Percentiles rank a stretch among this genome's conserved stretches.
phyloP scores from a whole-genome alignment of 2,329 filamentous ascomycete genomes.

The Falciphora oryzae region DNA sequence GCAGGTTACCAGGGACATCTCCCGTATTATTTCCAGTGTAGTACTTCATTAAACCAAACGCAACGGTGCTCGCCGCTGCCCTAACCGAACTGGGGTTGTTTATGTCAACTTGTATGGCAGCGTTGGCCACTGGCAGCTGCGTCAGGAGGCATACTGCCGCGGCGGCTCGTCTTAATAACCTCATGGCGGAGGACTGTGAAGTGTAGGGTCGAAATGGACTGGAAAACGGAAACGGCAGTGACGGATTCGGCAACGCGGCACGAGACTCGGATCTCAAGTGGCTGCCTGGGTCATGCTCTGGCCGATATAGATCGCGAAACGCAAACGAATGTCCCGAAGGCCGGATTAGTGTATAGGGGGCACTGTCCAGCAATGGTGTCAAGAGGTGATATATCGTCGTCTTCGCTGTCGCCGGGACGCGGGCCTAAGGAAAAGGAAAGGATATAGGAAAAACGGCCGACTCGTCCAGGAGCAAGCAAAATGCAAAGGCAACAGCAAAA shows the following conservation, averaged over 20 bases:
- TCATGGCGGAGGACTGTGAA: constrained; percentile 5
- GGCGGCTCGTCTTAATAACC: neutral
- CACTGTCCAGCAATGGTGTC: constrained; percentile 9
- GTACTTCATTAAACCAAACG: constrained; percentile 31
- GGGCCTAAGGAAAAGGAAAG: neutral
- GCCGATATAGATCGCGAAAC: neutral
- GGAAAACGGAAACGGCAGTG: neutral
- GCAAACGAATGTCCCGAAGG: neutral
- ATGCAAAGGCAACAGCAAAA: neutral
- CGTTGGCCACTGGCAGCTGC: constrained; percentile 13
- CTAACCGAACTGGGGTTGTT: constrained; percentile 44
- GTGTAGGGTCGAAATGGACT: neutral
- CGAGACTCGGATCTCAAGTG: neutral
- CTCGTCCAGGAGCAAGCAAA: constrained; percentile 5
- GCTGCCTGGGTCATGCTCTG: neutral
- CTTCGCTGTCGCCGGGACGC: constrained; percentile 4
- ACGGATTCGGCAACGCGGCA: neutral
- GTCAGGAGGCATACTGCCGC: constrained; percentile 6
- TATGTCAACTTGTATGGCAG: constrained; percentile 21
- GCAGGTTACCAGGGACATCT: constrained; percentile 51
- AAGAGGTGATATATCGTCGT: neutral
- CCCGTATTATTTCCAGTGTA: constrained; percentile 55
- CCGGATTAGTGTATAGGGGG: neutral
- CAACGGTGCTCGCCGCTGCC: constrained; percentile 39
- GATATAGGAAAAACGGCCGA: neutral